Evolutionary conservation across 1,139 yeast species (phyloP).

Genomic region (Pichia sp.): DNA sequence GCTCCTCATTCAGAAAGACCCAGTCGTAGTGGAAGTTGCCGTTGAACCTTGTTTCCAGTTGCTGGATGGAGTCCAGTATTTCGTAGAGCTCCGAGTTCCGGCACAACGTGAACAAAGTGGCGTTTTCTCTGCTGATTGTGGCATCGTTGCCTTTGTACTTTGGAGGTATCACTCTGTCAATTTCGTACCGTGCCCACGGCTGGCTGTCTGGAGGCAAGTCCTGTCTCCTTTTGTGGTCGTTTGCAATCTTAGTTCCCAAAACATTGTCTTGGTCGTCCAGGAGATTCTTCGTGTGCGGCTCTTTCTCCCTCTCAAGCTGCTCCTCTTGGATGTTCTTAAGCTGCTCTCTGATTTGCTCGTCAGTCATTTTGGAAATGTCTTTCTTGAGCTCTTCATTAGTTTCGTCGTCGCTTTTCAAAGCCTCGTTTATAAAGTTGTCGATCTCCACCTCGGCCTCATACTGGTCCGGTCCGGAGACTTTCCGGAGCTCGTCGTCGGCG

Average conservation of each 20-base stretch:
- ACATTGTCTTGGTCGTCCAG: conserved; percentile 18
- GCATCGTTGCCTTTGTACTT: not conserved
- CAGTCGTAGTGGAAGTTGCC: conserved; percentile 51
- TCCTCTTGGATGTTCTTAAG: conserved; percentile 11
- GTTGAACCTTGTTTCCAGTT: conserved; percentile 53
- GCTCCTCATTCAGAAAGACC: conserved; percentile 55
- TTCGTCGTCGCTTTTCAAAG: not conserved
- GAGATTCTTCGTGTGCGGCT: not conserved
- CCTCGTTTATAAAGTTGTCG: conserved; percentile 7
- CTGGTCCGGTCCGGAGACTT: conserved; percentile 1
- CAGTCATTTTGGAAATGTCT: conserved; percentile 16
- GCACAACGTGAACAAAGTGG: conserved; percentile 54
- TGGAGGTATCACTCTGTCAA: conserved; percentile 14
- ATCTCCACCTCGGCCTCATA: conserved; percentile 7
- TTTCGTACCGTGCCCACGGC: conserved; percentile 19
- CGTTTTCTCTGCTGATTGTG: conserved; percentile 35
- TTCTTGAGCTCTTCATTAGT: not conserved
- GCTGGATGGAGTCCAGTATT: conserved; percentile 44
- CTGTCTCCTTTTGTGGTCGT: conserved; percentile 20
- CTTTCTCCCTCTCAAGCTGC: conserved; percentile 9
- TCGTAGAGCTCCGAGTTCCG: conserved; percentile 47
- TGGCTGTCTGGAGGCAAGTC: conserved; percentile 23
- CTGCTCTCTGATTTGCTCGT: conserved; percentile 20
- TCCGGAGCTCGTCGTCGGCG: not conserved
- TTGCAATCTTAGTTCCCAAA: conserved; percentile 24